A percentile compares a stretch with the other conserved stretches of the same genome.
These are phyloP conservation scores for Durusdinium trenchii DNA, from an alignment of 73 alveolate genomes.

Conservation along the genomic window DNA sequence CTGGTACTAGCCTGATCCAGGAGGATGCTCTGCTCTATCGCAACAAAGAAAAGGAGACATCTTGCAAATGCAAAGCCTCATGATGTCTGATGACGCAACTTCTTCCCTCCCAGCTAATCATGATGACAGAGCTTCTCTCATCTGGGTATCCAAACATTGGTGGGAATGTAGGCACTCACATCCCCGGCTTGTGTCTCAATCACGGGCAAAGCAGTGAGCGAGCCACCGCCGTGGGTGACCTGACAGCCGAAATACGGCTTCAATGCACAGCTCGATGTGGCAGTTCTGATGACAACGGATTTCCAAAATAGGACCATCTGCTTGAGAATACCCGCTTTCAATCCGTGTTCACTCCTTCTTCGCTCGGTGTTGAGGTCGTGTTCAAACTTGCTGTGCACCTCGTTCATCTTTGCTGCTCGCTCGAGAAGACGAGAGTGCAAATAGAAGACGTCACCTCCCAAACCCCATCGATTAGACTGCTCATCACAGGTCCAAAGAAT, in stretches of 20 bases:
- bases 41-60: too few relatives aligned
- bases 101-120: not conserved
- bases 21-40: too few relatives aligned
- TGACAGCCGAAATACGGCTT: not conserved
- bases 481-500: too few relatives aligned
- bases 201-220: constrained; percentile 99
- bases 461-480: too few relatives aligned
- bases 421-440: constrained; percentile 97
- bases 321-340: too few relatives aligned
- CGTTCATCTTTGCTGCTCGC: constrained; percentile 99
- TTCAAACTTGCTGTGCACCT: constrained; percentile 31
- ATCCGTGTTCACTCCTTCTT: not conserved
- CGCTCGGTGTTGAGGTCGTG: not conserved
- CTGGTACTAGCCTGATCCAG: too few relatives aligned
- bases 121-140: not conserved
- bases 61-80: not conserved
- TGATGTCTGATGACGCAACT: not conserved
- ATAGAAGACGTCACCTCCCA: constrained; percentile 97
- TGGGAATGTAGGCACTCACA: constrained; percentile 99
- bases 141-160: constrained; percentile 96
- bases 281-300: too few relatives aligned
- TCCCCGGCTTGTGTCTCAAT: constrained; percentile 99
- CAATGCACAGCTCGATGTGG: too few relatives aligned
- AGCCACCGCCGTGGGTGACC: constrained; percentile 98
- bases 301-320: not conserved